phyloP scores from a whole-genome alignment of 306 rosid genomes.

The Cucumis cinereus region DNA sequence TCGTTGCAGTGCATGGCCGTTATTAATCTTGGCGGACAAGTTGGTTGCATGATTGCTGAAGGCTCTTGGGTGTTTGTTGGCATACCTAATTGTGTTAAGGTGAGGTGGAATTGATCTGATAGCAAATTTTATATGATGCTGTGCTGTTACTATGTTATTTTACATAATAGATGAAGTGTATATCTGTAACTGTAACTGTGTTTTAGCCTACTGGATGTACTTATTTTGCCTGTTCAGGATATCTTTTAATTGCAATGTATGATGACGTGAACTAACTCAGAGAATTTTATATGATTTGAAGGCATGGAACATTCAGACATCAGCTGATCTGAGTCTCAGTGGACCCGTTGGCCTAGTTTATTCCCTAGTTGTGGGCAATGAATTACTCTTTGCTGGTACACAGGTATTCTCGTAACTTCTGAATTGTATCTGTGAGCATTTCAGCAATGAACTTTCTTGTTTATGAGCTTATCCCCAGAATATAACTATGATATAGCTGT shows the following conservation, averaged over 20 bases:
- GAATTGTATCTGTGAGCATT: neutral
- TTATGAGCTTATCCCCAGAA: neutral
- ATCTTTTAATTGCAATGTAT: neutral
- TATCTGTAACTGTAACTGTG: neutral
- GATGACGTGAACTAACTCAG: neutral
- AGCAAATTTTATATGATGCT: neutral
- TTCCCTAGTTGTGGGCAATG: slow-evolving; percentile 71
- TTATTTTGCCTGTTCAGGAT: neutral
- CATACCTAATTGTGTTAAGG: slow-evolving; percentile 70
- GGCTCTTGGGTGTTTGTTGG: slow-evolving; percentile 99
- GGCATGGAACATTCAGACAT: slow-evolving; percentile 87
- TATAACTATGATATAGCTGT: neutral
- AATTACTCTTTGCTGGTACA: slow-evolving; percentile 86
- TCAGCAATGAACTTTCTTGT: neutral
- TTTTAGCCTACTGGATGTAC: neutral
- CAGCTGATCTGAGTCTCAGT: slow-evolving; percentile 51
- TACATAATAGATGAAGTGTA: neutral
- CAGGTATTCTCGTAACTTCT: slow-evolving; percentile 44
- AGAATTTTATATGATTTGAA: slow-evolving; percentile 22
- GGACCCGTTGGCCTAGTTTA: slow-evolving; percentile 98
- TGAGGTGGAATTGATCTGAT: slow-evolving; percentile 14
- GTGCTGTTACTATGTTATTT: neutral
- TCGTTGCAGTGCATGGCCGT: slow-evolving; percentile 52
- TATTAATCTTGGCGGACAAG: slow-evolving; percentile 70
- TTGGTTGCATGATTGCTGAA: slow-evolving; percentile 88